Base-by-base conservation (phyloP, 2,329 filamentous ascomycete species). In the Aphanoascus verrucosus region DNA sequence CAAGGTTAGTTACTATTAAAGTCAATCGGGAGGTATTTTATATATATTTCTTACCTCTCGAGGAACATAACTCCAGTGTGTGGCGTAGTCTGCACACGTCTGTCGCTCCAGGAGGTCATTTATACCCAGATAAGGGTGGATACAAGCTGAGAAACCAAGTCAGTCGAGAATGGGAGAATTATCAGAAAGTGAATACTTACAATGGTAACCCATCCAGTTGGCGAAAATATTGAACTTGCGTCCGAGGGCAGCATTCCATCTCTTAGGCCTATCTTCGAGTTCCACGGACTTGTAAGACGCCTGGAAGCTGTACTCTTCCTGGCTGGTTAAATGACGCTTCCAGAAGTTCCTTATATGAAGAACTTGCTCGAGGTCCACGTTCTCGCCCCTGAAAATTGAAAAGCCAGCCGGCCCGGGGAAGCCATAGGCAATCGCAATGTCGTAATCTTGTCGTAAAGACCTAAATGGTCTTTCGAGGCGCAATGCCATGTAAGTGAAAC, bases 331-430 rank as follows among this genome's bases (percentile, higher is more conserved):
- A 57, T 73, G 69, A 3, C 65, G 62, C 35, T 70, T 66, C 69
- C 69, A 73, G 55, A 72, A 73, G 54, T 69, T 69, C 12, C 69
- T 65, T 15, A 72, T 66, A 38, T 71, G 65, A 20, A 72, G 52
- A n/a, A 72, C 44, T 6, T 58, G 62, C 23, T 58, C 17, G 3
- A 70, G 57, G 41, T 70, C 58, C 2, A 70, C 53, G 1, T 56
- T 49, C 0, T n/a, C 49, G 12, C 58, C 53, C 2, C 58, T 51
- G 3, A 55, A 34, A 17, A 63, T 57, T 3, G 60, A 53, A 2
- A 32, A 43, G 5, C 38, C 48, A 11, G 40, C 19, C 7, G 47
- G 28, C 1, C 38, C 14, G 5, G 28, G 41, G 34, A 59, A 61
- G 28, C 59, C 60, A 38, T 67, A 72, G 1, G 70, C 63, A 8